Base-by-base conservation (phyloP, 1,284 basidiomycete genomes). In the Sanghuangporus weigelae region DNA sequence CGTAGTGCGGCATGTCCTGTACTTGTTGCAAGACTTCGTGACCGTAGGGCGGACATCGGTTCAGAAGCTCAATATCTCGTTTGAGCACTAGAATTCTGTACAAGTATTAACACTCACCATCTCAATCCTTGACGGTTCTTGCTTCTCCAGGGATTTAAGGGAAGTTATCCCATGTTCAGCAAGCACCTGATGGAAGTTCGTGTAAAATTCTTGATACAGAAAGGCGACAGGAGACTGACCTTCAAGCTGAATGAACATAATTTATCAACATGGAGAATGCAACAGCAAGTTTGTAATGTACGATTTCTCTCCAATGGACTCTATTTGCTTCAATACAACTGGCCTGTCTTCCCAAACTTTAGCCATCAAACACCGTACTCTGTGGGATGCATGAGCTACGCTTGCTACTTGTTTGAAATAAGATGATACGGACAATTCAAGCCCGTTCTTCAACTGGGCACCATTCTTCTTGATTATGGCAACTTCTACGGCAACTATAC, bases 301-400 rank as follows among this genome's bases (percentile, higher is more conserved):
- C 90, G 90, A 92, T 81, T 92, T 93, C 70, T 93, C 91, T 48
- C 92, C 92, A 56, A 95, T 87, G 23, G 87, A 84, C 53, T 91
- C 87, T 55, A 95, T 81, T 71, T 95, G 92, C 57, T 87, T 82
- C 62, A 95, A 77, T 14, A 93, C 89, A 21, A 86, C 77, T 14
- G 92, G 88, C 42, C 91, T 79, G 69, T 92, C 90, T 69, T 95
- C 92, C 92, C 92, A 95, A 55, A 90, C 86, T 69, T 87, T 93
- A 11, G 90, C 90, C 62, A 78, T 83, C 49, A 95, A 72, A 69
- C 87, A 89, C 38, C 90, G 83, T 53, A 87, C 73, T 51, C 91
- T 93, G 54, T n/a, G n/a, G 49, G 36, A 63, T 6, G 55, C 53
- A 54, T 23, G 68, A 31, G 70, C 63, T 46, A 46, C 7, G 21